A percentile compares a stretch with the other conserved stretches of the same genome.
Conservation (phyloP, 139 green algal genomes). For the Volvox africanus region DNA sequence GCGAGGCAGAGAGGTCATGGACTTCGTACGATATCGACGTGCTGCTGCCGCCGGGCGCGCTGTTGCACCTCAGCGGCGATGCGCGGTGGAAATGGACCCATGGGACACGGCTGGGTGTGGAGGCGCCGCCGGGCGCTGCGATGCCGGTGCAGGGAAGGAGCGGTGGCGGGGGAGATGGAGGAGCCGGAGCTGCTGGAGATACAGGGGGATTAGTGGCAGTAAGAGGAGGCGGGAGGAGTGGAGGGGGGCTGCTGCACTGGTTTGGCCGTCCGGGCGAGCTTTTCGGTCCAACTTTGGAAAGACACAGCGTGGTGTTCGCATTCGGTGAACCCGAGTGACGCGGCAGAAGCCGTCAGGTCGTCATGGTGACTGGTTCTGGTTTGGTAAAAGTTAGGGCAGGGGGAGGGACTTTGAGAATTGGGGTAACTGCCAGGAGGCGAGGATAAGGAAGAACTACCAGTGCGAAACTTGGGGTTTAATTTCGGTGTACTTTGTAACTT, state of each 20-base stretch:
- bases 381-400: too few species aligned
- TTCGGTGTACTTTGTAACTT: too few species aligned
- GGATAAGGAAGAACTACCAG: too few species aligned
- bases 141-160: neutral
- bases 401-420: too few species aligned
- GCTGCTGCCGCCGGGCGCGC: slow-evolving; percentile 14
- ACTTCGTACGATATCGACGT: slow-evolving; percentile 46
- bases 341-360: too few species aligned
- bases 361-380: too few species aligned
- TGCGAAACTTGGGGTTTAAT: too few species aligned
- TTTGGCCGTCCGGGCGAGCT: slow-evolving; percentile 24
- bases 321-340: slow-evolving; percentile 25
- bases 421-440: too few species aligned
- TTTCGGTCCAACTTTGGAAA: neutral
- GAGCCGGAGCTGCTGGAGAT: neutral
- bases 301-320: slow-evolving; percentile 50
- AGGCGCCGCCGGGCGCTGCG: neutral
- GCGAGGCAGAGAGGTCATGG: slow-evolving; percentile 37
- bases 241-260: slow-evolving; percentile 30
- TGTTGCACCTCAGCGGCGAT: slow-evolving; percentile 40
- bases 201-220: neutral
- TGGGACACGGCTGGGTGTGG: slow-evolving; percentile 49
- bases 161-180: neutral
- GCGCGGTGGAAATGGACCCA: slow-evolving; percentile 51
- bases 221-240: neutral